Percentiles rank a stretch among this genome's conserved stretches.
These are phyloP conservation scores for Penicillium concentricum DNA, from an alignment of 2,329 filamentous ascomycete genomes.

Conservation along the genomic window DNA sequence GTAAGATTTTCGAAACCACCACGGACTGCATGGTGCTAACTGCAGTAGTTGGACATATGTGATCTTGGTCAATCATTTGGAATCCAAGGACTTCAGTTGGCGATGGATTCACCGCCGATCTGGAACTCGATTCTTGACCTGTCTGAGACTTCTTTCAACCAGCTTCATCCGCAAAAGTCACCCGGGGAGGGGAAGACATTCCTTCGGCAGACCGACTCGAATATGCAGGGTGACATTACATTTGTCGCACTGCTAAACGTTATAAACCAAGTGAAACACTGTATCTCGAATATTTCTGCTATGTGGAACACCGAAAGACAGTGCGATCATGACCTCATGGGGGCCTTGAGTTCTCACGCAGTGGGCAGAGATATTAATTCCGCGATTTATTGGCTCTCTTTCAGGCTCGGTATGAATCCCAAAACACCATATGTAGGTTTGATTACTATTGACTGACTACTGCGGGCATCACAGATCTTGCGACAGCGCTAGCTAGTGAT, in stretches of 20 bases:
- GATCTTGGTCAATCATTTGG: slow-evolving; percentile 45
- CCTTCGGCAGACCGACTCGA: background rate
- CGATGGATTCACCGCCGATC: slow-evolving; percentile 19
- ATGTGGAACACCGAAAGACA: slow-evolving; percentile 14
- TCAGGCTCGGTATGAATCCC: slow-evolving; percentile 28
- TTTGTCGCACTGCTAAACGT: slow-evolving; percentile 13
- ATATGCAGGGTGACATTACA: slow-evolving; percentile 8
- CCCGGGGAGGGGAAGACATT: background rate
- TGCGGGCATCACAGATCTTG: slow-evolving; percentile 19
- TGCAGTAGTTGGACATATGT: slow-evolving; percentile 45
- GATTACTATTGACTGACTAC: background rate
- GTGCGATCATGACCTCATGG: slow-evolving; percentile 8
- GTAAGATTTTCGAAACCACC: slow-evolving; percentile 29
- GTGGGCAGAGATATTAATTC: slow-evolving; percentile 21
- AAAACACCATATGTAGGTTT: background rate
- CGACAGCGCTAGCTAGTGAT: slow-evolving; percentile 25
- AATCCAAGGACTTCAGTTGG: slow-evolving; percentile 34
- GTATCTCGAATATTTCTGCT: slow-evolving; percentile 14
- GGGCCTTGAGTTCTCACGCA: slow-evolving; percentile 15
- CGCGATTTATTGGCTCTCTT: slow-evolving; percentile 29
- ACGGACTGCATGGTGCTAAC: background rate
- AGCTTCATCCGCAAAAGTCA: slow-evolving; percentile 1
- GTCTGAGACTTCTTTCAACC: slow-evolving; percentile 19
- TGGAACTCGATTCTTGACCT: slow-evolving; percentile 21
- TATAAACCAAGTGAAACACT: slow-evolving; percentile 13